Conservation (phyloP, 805 yeast genomes). For the Sugiyamaella americana region DNA sequence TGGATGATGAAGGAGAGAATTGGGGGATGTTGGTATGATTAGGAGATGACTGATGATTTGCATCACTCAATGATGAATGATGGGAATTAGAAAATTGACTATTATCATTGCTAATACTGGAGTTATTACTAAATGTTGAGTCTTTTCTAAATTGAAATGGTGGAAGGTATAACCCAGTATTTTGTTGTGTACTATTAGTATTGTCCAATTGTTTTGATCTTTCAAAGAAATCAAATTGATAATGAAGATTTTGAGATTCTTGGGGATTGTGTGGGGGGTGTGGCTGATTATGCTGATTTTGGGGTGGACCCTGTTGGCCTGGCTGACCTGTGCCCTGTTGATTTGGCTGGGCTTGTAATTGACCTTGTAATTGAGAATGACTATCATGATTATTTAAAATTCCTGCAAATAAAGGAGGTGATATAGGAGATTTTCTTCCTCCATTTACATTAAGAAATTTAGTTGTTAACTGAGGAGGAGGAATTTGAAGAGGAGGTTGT, state of each 20-base stretch:
- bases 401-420: not conserved
- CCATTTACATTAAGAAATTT: not conserved
- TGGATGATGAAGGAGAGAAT: constrained; percentile 13
- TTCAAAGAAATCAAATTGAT: constrained; percentile 3
- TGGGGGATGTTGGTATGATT: constrained; percentile 13
- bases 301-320: no score
- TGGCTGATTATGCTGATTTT: no score
- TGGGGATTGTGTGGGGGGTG: constrained; percentile 1
- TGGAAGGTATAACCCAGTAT: constrained; percentile 1
- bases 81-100: not conserved
- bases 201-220: not conserved
- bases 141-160: constrained; percentile 8
- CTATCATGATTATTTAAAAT: constrained; percentile 2
- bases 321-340: no score
- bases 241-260: no score
- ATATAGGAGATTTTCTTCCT: constrained; percentile 1
- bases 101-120: not conserved
- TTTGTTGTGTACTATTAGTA: not conserved
- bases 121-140: not conserved
- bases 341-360: no score
- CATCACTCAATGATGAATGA: not conserved
- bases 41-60: no score
- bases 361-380: no score
- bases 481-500: not conserved
- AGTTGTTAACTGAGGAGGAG: not conserved